phyloP scores from a whole-genome alignment of 2,329 filamentous ascomycete genomes.

The Raffaelea arxii region DNA sequence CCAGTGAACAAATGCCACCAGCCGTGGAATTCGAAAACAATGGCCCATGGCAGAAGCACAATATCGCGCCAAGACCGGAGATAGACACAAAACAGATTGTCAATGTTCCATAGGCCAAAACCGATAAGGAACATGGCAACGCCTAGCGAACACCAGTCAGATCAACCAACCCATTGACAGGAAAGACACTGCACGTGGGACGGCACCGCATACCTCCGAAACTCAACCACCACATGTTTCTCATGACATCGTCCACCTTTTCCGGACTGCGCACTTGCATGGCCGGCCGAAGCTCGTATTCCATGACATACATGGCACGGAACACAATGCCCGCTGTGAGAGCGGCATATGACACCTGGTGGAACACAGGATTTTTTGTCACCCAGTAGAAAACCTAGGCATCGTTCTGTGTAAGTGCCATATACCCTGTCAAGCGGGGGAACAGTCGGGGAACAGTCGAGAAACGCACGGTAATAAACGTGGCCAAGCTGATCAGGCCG shows the following conservation, averaged over 20 bases:
- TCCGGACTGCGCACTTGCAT: conserved; percentile 33
- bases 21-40: conserved; percentile 51
- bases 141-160: conserved; percentile 28
- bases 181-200: too few relatives aligned
- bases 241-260: conserved; percentile 38
- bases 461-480: conserved; percentile 58
- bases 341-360: conserved; percentile 68
- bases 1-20: conserved; percentile 75
- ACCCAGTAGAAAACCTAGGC: conserved; percentile 57
- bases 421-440: too few relatives aligned
- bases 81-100: conserved; percentile 64
- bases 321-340: conserved; percentile 62
- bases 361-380: conserved; percentile 72
- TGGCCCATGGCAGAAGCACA: conserved; percentile 69
- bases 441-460: too few relatives aligned
- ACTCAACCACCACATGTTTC: conserved; percentile 70
- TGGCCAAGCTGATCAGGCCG: conserved; percentile 43
- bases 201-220: conserved; percentile 29
- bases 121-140: conserved; percentile 63
- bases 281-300: conserved; percentile 34
- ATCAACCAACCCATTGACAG: neutral
- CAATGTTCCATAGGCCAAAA: conserved; percentile 68
- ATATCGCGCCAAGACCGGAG: conserved; percentile 56
- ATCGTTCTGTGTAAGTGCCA: too few relatives aligned
- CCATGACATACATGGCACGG: conserved; percentile 69